Base-by-base conservation (phyloP, 208 protist species). In the Herpetomonas tarakana region DNA sequence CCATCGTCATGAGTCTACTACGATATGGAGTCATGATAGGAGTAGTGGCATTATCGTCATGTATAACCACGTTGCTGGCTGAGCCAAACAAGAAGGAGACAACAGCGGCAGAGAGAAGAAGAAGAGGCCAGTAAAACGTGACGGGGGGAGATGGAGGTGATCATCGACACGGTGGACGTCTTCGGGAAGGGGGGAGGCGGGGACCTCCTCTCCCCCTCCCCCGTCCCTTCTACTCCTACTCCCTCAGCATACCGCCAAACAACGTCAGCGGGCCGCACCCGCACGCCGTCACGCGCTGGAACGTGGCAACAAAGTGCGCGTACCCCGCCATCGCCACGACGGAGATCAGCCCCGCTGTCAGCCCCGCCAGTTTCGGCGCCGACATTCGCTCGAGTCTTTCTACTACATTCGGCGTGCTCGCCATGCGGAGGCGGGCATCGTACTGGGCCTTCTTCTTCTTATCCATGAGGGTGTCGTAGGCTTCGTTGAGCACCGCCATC, bases 401-500 rank as follows among this genome's bases (percentile, higher is more conserved):
- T n/a, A 82, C 14, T 14, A 72, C 58, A n/a, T 60, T 52, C 12
- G 71, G 46, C 9, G 62, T 53, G 29, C 70, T 61, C 12, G 45
- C 51, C 38, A 80, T 56, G 27, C 39, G 52, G 26, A 77, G 72
- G 30, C 55, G 58, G 6, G 64, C 62, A 53, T 94, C 85, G 68
- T 94, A 94, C 57, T 72, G 65, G 46, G 66, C 66, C 14, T 84
- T 78, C 49, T 78, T 86, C 16, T 68, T 65, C 2, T 74, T 29
- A 35, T 83, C 73, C 3, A 74, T 78, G 11, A 94, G 76, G 14
- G 73, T 83, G 39, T 94, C 82, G 52, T 94, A 94, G 49, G 88
- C 88, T 16, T 78, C 71, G 56, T 94, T 94, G 65, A 94, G 79
- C 25, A 65, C 28, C 38, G 80, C 74, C 88, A 94, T 94, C 25